Evolutionary conservation across 805 yeast species (phyloP), one percentile per base, ranked within the genome.

Genomic region (Suhomyces xylopsoci): DNA sequence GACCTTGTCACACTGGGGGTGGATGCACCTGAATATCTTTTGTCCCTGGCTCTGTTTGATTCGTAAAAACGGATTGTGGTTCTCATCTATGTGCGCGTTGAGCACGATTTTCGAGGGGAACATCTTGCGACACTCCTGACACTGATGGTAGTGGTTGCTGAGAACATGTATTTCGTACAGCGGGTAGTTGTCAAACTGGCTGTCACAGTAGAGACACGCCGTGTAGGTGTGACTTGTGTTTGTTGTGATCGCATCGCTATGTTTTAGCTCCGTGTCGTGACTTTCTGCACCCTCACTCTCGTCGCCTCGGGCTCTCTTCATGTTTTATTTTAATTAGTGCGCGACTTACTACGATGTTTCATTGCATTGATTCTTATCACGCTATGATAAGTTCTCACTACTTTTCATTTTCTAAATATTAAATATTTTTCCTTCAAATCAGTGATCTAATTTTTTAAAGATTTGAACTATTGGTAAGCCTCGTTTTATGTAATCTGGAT

Each of bases 41-140:
- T 67, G 75, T 0, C 82, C 82, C 9, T 64, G 57, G 25, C 73
- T 77, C 46, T 64, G 60, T 45, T 64, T 59, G 2, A 75, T 68
- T 19, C 56, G 55, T 4, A 65, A 58, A 44, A 82, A 76, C 2
- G 85, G 81, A 59, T 81, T 78, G 58, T 83, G 87, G 51, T 68
- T 66, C 56, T 83, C 87, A 24, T 72, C 69, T 1, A 82, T 71
- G 56, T 83, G 88, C 14, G 82, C 57, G 4, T 73, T 70, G 19
- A 83, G 64, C 7, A 77, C 56, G 40, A 54, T 59, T 9, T 70
- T 67, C n/a, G 72, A 68, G 0, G 84, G 84, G 52, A 82, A 78
- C 53, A 62, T 66, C 42, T 59, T 65, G 8, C 58, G 54, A 56
- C 84, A 80, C 36, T 63, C 66, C 0, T 56, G 48, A 54, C 83